A percentile compares a stretch with the other conserved stretches of the same genome.
These are phyloP conservation scores for Lablab purpureus DNA, from an alignment of 306 rosid genomes.

Conservation along the genomic window DNA sequence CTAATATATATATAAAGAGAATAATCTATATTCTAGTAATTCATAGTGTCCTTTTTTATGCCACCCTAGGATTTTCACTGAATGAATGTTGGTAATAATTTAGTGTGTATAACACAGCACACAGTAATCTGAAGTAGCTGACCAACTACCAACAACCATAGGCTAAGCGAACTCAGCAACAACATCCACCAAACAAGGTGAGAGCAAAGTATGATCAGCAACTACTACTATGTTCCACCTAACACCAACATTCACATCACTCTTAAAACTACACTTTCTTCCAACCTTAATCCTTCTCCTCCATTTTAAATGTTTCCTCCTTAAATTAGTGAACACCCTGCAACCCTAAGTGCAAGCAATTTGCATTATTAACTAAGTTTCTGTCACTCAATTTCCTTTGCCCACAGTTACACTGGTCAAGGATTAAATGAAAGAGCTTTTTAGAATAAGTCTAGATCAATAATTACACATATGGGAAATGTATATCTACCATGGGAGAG, in stretches of 20 bases:
- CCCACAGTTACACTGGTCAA: not conserved
- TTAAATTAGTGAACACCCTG: too few species aligned
- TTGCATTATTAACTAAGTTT: not conserved
- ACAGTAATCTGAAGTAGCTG: slow-evolving; percentile 22
- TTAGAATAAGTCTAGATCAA: not conserved
- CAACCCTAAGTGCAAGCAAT: not conserved
- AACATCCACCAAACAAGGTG: slow-evolving; percentile 46
- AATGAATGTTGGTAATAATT: too few species aligned
- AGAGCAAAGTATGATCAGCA: slow-evolving; percentile 46
- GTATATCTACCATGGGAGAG: not conserved
- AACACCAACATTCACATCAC: slow-evolving; percentile 33
- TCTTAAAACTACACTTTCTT: not conserved
- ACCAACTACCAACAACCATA: slow-evolving; percentile 44
- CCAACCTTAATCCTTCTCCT: not conserved
- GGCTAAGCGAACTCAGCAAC: slow-evolving; percentile 30
- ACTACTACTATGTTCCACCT: slow-evolving; percentile 43
- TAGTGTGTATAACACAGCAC: not conserved
- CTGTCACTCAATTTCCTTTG: not conserved
- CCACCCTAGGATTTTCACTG: too few species aligned
- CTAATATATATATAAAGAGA: too few species aligned
- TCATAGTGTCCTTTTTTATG: too few species aligned
- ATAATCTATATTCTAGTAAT: too few species aligned
- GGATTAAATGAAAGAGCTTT: not conserved
- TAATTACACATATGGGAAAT: too few species aligned
- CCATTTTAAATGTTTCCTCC: too few species aligned